A percentile compares a stretch with the other conserved stretches of the same genome.
Conservation (phyloP, 164 flowering plant genomes). For the Magnolia kwangsiensis region DNA sequence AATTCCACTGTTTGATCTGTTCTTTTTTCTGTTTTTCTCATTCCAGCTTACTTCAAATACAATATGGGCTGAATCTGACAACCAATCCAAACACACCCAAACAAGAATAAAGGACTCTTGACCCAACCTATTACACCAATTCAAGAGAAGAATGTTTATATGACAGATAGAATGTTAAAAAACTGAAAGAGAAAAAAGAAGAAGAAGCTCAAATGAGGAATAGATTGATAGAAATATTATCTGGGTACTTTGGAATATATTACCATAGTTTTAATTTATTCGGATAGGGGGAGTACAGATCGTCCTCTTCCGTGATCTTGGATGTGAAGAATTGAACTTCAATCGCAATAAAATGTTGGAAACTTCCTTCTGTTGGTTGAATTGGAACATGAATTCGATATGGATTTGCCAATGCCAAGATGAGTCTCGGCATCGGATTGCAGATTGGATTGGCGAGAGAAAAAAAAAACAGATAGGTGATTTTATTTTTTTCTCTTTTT, state of each 20-base stretch:
- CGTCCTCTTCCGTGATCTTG: neutral
- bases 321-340: slow-evolving; percentile 1
- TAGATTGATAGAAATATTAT: neutral
- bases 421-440: neutral
- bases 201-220: neutral
- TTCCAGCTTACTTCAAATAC: slow-evolving; percentile 19
- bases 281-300: neutral
- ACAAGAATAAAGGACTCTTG: slow-evolving; percentile 19
- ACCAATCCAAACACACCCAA: slow-evolving; percentile 29
- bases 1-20: neutral
- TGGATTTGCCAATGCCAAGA: neutral
- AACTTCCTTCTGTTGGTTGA: neutral
- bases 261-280: slow-evolving; percentile 8
- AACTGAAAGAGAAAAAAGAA: neutral
- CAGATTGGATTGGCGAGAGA: neutral
- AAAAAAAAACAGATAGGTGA: neutral
- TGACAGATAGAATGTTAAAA: slow-evolving; percentile 6
- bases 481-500: neutral
- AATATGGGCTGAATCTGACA: slow-evolving; percentile 27
- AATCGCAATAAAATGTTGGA: neutral
- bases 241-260: neutral
- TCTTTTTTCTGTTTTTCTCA: neutral
- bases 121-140: slow-evolving; percentile 12
- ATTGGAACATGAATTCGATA: neutral
- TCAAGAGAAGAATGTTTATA: slow-evolving; percentile 17